Evolutionary conservation across 1,284 basidiomycete species (phyloP).

Genomic region (Ceratobasidium sp.): DNA sequence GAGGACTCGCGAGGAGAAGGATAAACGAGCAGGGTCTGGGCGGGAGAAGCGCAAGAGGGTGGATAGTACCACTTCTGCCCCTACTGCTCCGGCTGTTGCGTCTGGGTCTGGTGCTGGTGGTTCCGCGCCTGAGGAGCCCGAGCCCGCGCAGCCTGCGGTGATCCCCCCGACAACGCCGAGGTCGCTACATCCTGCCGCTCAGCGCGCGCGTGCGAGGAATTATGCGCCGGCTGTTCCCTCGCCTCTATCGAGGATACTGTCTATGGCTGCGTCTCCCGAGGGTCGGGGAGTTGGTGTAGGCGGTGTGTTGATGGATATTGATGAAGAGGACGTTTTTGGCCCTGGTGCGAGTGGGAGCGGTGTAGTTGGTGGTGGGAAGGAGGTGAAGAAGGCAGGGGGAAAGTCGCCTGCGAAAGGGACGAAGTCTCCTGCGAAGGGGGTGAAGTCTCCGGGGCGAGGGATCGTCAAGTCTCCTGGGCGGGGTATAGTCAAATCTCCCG

Average conservation of each 20-base stretch:
- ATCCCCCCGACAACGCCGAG: constrained; percentile 1
- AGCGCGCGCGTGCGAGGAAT: constrained; percentile 20
- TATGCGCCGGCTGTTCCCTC: constrained; percentile 47
- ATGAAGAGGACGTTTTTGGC: neutral
- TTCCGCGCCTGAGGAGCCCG: no score
- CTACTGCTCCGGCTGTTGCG: neutral
- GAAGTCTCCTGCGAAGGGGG: no score
- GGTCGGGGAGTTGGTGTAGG: neutral
- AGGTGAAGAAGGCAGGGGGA: no score
- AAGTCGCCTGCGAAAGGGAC: no score
- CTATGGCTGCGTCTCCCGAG: constrained; percentile 43
- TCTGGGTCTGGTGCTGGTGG: no score
- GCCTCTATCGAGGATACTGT: constrained; percentile 46
- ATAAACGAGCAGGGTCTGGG: no score
- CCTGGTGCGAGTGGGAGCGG: neutral
- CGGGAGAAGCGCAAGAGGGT: neutral
- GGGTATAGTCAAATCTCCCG: no score
- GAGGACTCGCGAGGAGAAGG: constrained; percentile 7
- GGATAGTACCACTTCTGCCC: no score
- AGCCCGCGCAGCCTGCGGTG: no score
- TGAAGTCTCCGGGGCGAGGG: neutral
- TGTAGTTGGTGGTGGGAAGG: no score
- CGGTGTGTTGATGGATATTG: no score
- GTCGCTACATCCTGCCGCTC: constrained; percentile 31
- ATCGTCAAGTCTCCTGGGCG: neutral